Base-by-base conservation (phyloP, 345 rosid genomes). In the Brassica juncea region DNA sequence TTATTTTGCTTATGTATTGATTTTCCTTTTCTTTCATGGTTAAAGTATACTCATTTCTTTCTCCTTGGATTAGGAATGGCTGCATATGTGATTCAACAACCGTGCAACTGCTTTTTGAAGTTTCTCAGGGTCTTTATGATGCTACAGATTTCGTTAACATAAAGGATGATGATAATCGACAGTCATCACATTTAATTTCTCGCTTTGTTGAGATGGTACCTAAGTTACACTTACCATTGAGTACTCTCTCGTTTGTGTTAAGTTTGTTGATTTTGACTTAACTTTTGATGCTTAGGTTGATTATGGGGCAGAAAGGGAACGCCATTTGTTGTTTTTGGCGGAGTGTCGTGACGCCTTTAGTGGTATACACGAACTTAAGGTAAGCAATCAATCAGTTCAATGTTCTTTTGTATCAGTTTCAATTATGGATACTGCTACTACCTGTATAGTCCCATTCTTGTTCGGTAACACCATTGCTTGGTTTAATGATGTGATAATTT, bases 271-370 rank as follows among this genome's bases (percentile, higher is more conserved):
- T 55, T 39, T 28, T 77, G 80, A 57, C 74, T 84, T 66, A 84
- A 37, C 66, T 76, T 66, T 78, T 86, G 75, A 66, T 74, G 75
- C 57, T 75, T 80, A 94, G 97, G 94, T 92, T 82, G 92, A 91
- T 85, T 88, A 85, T 79, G 93, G 91, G 60, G 77, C 76, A 75
- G 91, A 85, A 52, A 76, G 84, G 84, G 97, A 91, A 84, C 86
- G 61, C 12, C 94, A 94, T 75, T 79, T 94, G 82, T 76, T 85
- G 76, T 94, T 92, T 84, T 88, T 94, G 77, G 90, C 86, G 44
- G 93, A 91, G 86, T 89, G 98, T 52, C 97, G 98, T 75, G 90
- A 85, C 74, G 91, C 93, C 60, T 88, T 94, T 78, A 86, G 84
- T 57, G 78, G 86, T 87, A 81, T 86, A 78, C 82, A 82, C 82